Conservation (phyloP, 164 flowering plant genomes). For the Piper betle region DNA sequence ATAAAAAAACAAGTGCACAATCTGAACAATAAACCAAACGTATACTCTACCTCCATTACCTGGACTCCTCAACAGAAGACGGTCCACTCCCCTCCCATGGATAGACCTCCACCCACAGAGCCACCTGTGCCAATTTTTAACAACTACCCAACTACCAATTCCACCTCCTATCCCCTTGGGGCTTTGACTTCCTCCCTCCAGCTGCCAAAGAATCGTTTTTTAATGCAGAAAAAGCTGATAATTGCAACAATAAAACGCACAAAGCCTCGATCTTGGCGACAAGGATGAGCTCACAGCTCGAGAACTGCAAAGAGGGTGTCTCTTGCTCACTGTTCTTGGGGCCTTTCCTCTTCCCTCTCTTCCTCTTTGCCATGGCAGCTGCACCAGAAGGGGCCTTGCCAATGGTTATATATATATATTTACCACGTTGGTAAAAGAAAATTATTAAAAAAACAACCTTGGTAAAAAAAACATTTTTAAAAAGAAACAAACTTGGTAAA, state of each 20-base stretch:
- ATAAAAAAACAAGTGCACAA: no score
- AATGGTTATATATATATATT: background rate
- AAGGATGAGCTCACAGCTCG: conserved; percentile 19
- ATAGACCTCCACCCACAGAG: background rate
- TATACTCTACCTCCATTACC: no score
- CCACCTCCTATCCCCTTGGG: background rate
- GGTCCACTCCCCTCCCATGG: no score
- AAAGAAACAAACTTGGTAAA: no score
- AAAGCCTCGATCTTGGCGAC: conserved; percentile 31
- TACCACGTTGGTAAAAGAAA: no score
- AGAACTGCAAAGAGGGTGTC: conserved; percentile 10
- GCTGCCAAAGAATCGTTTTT: background rate
- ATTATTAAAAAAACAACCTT: no score
- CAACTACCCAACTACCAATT: background rate
- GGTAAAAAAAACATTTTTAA: no score
- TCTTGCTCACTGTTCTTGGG: background rate
- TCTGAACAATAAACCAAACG: no score
- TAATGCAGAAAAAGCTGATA: background rate
- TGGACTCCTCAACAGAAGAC: background rate
- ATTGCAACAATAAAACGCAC: background rate
- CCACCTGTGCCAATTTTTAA: background rate
- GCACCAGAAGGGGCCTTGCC: background rate
- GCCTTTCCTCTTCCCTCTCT: conserved; percentile 1
- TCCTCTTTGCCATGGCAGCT: background rate
- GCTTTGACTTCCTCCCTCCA: background rate